Conservation (phyloP, 192 early-diverging fungal genomes). For the Umbelopsis vinacea region DNA sequence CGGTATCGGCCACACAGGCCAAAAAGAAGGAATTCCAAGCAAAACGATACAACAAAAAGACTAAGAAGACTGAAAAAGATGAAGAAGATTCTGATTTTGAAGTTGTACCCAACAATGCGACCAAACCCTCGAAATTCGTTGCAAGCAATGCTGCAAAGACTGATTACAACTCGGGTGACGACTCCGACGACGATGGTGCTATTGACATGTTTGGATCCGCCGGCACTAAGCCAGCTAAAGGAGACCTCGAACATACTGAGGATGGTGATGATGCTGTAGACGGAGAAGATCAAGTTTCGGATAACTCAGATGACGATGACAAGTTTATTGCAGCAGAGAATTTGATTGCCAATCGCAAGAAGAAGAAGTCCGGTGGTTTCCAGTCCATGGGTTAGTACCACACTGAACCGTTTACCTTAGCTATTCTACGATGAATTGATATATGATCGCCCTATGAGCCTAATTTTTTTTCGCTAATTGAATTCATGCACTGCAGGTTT, state of each 20-base stretch:
- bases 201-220: constrained; percentile 42
- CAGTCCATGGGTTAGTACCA: constrained; percentile 84
- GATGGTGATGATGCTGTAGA: constrained; percentile 24
- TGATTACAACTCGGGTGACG: constrained; percentile 22
- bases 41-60: constrained; percentile 38
- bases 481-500: constrained; percentile 55
- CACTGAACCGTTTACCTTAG: too few relatives aligned
- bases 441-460: too few relatives aligned
- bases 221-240: neutral
- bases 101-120: constrained; percentile 28
- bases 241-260: constrained; percentile 5
- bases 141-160: constrained; percentile 21
- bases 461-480: too few relatives aligned
- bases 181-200: constrained; percentile 21
- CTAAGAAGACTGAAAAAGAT: constrained; percentile 24
- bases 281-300: neutral
- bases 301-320: constrained; percentile 25
- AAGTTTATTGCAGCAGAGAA: constrained; percentile 53
- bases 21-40: constrained; percentile 36
- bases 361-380: constrained; percentile 97
- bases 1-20: constrained; percentile 28
- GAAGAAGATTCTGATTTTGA: constrained; percentile 47
- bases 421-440: too few relatives aligned
- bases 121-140: neutral
- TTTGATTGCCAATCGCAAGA: constrained; percentile 81